Conservation (phyloP, 2,329 filamentous ascomycete species). For the Colletotrichum echinochloae region DNA sequence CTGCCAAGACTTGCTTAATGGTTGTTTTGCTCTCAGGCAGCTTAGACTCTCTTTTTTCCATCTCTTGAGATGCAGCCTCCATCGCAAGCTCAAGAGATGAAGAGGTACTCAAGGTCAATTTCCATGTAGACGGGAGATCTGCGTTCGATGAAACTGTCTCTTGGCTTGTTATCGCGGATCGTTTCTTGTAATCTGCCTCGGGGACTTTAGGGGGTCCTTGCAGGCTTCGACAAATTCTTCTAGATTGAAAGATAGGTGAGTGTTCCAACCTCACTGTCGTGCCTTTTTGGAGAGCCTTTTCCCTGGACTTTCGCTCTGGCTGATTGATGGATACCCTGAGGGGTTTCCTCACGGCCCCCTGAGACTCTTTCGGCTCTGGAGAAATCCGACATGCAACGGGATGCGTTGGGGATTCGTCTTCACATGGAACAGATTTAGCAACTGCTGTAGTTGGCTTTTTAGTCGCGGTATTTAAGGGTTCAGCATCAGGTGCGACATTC, state of each 20-base stretch:
- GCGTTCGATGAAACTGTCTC: constrained; percentile 21
- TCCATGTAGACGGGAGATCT: constrained; percentile 48
- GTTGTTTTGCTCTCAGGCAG: background rate
- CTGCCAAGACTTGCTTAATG: background rate
- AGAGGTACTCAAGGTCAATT: constrained; percentile 44
- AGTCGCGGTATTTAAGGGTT: background rate
- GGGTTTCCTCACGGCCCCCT: background rate
- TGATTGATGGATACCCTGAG: constrained; percentile 28
- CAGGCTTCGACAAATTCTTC: constrained; percentile 4
- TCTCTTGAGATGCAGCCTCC: constrained; percentile 45
- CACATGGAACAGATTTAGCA: background rate
- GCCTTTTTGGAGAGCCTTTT: constrained; percentile 20
- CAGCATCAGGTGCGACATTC: background rate
- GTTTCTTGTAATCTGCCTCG: background rate
- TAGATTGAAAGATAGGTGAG: constrained; percentile 13
- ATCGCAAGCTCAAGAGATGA: constrained; percentile 50
- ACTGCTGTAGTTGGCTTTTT: background rate
- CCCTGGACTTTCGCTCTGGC: constrained; percentile 43
- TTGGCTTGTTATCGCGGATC: constrained; percentile 6
- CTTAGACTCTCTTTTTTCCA: constrained; percentile 44
- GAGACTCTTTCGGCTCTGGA: background rate
- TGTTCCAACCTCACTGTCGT: background rate
- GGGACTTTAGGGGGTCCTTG: constrained; percentile 5
- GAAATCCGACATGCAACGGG: too few relatives aligned
- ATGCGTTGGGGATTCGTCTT: background rate